Percentiles rank a stretch among this genome's conserved stretches.
phyloP scores from a whole-genome alignment of 768 basidiomycete species.

The Boletus pseudopeckii region DNA sequence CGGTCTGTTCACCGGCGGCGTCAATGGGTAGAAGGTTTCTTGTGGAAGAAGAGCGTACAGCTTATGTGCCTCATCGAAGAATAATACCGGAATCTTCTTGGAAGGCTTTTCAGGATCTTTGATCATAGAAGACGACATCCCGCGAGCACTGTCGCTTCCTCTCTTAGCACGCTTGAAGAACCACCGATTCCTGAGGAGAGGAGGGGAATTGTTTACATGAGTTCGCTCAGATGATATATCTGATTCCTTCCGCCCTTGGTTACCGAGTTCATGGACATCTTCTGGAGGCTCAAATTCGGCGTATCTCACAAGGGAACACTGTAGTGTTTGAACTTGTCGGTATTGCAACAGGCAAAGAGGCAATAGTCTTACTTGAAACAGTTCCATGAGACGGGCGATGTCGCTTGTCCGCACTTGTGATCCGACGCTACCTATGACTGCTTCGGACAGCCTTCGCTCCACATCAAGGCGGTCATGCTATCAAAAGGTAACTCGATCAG shows the following conservation, averaged over 20 bases:
- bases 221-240: slow-evolving; percentile 41
- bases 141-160: slow-evolving; percentile 28
- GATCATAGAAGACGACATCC: slow-evolving; percentile 29
- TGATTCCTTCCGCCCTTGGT: slow-evolving; percentile 28
- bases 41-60: slow-evolving; percentile 42
- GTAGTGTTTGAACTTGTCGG: neutral
- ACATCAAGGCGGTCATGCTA: slow-evolving; percentile 77
- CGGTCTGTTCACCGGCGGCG: slow-evolving; percentile 44
- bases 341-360: neutral
- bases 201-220: slow-evolving; percentile 36
- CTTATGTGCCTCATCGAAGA: slow-evolving; percentile 86
- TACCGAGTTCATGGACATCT: slow-evolving; percentile 22
- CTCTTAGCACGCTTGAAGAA: slow-evolving; percentile 28
- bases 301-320: slow-evolving; percentile 71
- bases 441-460: slow-evolving; percentile 56
- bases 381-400: slow-evolving; percentile 77
- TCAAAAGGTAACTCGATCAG: slow-evolving; percentile 4
- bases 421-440: slow-evolving; percentile 38
- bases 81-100: slow-evolving; percentile 78
- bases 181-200: slow-evolving; percentile 27
- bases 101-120: slow-evolving; percentile 34
- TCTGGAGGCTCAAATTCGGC: slow-evolving; percentile 59
- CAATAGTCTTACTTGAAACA: slow-evolving; percentile 58
- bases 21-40: neutral
- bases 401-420: slow-evolving; percentile 70